Percentiles rank a stretch among this genome's conserved stretches.
These are phyloP conservation scores for Coniochaeta sp. DNA, from an alignment of 2,329 filamentous ascomycete species.

Conservation along the genomic window DNA sequence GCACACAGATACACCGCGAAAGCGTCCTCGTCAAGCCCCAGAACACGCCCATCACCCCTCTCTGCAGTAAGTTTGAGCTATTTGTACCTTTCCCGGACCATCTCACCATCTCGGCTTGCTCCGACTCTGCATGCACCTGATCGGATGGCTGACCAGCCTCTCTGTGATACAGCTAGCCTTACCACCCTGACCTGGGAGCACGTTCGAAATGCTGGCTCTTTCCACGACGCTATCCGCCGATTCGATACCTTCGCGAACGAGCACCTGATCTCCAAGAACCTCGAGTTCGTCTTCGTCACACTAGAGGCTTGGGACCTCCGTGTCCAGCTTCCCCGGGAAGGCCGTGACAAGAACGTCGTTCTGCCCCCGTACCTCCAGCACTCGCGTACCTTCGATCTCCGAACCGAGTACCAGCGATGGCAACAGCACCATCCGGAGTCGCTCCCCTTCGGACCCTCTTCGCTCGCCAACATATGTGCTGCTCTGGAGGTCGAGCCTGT, in stretches of 20 bases:
- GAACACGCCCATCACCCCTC: slow-evolving; percentile 96
- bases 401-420: slow-evolving; percentile 97
- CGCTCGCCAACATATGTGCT: slow-evolving; percentile 94
- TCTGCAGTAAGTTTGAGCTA: slow-evolving; percentile 76
- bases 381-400: slow-evolving; percentile 92
- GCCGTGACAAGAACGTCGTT: slow-evolving; percentile 95
- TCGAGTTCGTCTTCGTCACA: slow-evolving; percentile 97
- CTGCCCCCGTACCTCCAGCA: slow-evolving; percentile 95
- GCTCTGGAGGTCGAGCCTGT: slow-evolving; percentile 97
- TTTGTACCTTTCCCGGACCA: slow-evolving; percentile 4
- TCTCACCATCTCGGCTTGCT: slow-evolving; percentile 5
- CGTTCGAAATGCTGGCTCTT: slow-evolving; percentile 93
- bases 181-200: slow-evolving; percentile 99
- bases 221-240: slow-evolving; percentile 91
- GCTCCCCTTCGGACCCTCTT: slow-evolving; percentile 90
- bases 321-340: slow-evolving; percentile 94
- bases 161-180: slow-evolving; percentile 64
- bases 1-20: slow-evolving; percentile 75
- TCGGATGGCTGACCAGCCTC: slow-evolving; percentile 10
- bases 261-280: slow-evolving; percentile 81
- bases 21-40: slow-evolving; percentile 96
- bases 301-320: slow-evolving; percentile 97
- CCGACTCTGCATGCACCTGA: slow-evolving; percentile 8
- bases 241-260: slow-evolving; percentile 93
- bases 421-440: slow-evolving; percentile 98